Conservation (phyloP, 2,329 filamentous ascomycete genomes). For the Sporothrix variecibatus region DNA sequence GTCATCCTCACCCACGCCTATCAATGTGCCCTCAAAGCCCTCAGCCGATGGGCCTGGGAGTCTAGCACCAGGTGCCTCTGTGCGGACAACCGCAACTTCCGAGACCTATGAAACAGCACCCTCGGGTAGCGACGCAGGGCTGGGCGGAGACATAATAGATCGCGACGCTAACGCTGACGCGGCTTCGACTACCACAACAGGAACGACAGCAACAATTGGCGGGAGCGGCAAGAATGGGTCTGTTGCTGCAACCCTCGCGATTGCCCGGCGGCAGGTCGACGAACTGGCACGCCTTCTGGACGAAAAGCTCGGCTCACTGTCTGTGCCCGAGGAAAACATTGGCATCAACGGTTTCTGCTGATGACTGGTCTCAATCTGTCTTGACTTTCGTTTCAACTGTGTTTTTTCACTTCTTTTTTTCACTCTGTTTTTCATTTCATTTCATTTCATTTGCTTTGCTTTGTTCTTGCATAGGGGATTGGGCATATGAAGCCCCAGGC, state of each 20-base stretch:
- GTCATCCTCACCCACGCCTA: not conserved
- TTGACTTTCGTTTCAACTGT: not conserved
- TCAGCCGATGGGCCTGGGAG: not conserved
- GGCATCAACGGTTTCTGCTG: slow-evolving; percentile 37
- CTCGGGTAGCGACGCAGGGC: not conserved
- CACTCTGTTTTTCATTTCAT: too few species aligned
- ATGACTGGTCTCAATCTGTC: not conserved
- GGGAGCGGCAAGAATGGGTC: slow-evolving; percentile 43
- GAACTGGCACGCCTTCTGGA: slow-evolving; percentile 63
- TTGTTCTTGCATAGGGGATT: not conserved
- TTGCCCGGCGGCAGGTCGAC: slow-evolving; percentile 58
- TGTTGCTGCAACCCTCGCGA: slow-evolving; percentile 50
- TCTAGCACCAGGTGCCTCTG: not conserved
- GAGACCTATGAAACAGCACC: slow-evolving; percentile 22
- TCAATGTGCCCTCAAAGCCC: not conserved
- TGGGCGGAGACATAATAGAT: not conserved
- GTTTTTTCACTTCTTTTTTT: not conserved
- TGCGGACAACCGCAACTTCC: slow-evolving; percentile 11
- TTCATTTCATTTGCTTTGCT: too few species aligned
- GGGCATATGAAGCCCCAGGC: not conserved
- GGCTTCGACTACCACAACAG: slow-evolving; percentile 23
- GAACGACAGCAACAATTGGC: slow-evolving; percentile 46
- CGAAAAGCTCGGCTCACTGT: slow-evolving; percentile 57
- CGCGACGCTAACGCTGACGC: slow-evolving; percentile 23
- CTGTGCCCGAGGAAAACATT: slow-evolving; percentile 55